Base-by-base conservation (phyloP, 768 basidiomycete genomes). In the Cystofilobasidium capitatum region DNA sequence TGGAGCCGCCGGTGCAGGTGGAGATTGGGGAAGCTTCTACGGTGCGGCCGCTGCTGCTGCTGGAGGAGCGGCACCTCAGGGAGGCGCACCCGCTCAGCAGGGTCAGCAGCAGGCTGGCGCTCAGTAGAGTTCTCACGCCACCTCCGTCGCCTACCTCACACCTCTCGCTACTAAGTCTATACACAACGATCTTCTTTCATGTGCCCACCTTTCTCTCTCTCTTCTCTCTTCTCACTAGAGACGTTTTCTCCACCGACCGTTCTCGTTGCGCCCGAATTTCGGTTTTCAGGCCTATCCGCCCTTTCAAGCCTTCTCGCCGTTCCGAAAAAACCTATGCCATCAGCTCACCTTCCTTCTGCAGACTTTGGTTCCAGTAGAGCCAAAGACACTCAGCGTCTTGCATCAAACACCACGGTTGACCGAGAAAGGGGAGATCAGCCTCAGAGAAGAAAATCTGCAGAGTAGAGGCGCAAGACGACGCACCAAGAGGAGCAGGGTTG, bases 11-110 rank as follows among this genome's bases (percentile, higher is more conserved):
- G 47, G 17, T 8, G 59, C 16, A 24, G 59, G 22, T 20, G 59
- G 26, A 13, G 44, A n/a, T 22, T 68, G 66, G 66, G 66, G 66
- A 9, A 60, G 33, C 39, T 62, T 58, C 40, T 68, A 68, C 60
- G 49, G 45, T 6, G 42, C 39, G 40, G 47, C 58, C 13, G 51
- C 57, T 13, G 54, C 39, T n/a, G n/a, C n/a, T n/a, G n/a, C n/a
- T n/a, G n/a, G n/a, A n/a, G n/a, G n/a, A n/a, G n/a, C n/a, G n/a
- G n/a, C n/a, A n/a, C n/a, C n/a, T n/a, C n/a, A n/a, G n/a, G n/a
- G n/a, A n/a, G n/a, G n/a, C 31, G 17, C 17, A 16, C 17, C 24
- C 7, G 61, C 44, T 24, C 37, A n/a, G 17, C 54, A 64, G 51
- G 33, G 20, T 51, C 54, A 65, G 54, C 64, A 39, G 37, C 55